phyloP scores from a whole-genome alignment of 768 basidiomycete species.

The Agaricus sinodeliciosus region DNA sequence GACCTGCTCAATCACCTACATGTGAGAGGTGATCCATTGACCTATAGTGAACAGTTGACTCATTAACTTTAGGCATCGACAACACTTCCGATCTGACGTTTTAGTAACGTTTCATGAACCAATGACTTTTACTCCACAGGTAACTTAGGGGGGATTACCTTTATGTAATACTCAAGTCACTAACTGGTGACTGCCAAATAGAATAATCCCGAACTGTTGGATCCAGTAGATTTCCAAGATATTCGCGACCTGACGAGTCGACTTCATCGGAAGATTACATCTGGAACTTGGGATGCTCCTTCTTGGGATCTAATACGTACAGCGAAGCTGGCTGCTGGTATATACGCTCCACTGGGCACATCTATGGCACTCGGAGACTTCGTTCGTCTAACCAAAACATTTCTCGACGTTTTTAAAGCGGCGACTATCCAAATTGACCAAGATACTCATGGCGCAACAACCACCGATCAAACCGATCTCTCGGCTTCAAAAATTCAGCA shows the following conservation, averaged over 20 bases:
- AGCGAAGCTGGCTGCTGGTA: constrained; percentile 69
- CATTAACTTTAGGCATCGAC: constrained; percentile 53
- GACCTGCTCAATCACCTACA: constrained; percentile 80
- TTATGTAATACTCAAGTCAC: not conserved
- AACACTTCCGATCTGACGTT: constrained; percentile 86
- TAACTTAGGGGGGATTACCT: constrained; percentile 13
- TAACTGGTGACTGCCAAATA: constrained; percentile 17
- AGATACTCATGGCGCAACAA: constrained; percentile 15
- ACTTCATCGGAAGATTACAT: constrained; percentile 64
- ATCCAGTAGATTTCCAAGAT: constrained; percentile 54
- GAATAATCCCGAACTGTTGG: constrained; percentile 67
- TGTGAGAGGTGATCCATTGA: constrained; percentile 34
- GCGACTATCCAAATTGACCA: constrained; percentile 19
- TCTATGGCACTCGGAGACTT: constrained; percentile 80
- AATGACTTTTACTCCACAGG: constrained; percentile 59
- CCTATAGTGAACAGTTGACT: not conserved
- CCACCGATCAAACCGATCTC: constrained; percentile 18
- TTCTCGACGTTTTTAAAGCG: constrained; percentile 69
- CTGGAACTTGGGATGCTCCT: constrained; percentile 78
- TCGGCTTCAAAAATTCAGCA: constrained; percentile 22
- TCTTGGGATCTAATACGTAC: constrained; percentile 75
- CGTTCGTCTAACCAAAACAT: constrained; percentile 67
- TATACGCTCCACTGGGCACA: constrained; percentile 88
- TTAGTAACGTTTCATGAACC: constrained; percentile 77
- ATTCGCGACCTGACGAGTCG: constrained; percentile 55